A percentile compares a stretch with the other conserved stretches of the same genome.
phyloP scores from a whole-genome alignment of 2,329 filamentous ascomycete genomes.

The Xylaria sp. region DNA sequence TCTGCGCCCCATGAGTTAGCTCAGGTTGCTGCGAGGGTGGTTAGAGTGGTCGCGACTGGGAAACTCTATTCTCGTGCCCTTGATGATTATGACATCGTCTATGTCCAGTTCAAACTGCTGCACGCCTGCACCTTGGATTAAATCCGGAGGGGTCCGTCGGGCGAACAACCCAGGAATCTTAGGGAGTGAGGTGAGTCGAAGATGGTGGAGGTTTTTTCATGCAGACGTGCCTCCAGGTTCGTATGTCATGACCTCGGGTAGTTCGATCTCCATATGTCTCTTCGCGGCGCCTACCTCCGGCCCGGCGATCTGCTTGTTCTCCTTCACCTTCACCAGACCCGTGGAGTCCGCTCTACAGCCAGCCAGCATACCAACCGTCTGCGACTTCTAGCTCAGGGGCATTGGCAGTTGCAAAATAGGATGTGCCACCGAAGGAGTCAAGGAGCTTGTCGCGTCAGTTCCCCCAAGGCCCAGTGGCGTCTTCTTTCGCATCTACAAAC shows the following conservation, averaged over 20 bases:
- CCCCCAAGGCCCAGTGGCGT: slow-evolving; percentile 21
- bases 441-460: slow-evolving; percentile 23
- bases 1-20: neutral
- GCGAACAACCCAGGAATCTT: slow-evolving; percentile 26
- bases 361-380: slow-evolving; percentile 17
- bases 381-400: slow-evolving; percentile 16
- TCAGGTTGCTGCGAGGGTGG: neutral
- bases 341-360: slow-evolving; percentile 12
- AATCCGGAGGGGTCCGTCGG: slow-evolving; percentile 23
- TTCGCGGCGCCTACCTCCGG: slow-evolving; percentile 23
- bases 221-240: slow-evolving; percentile 25
- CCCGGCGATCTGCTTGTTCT: slow-evolving; percentile 20
- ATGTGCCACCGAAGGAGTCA: neutral
- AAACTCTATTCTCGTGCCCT: slow-evolving; percentile 26
- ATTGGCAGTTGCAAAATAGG: neutral
- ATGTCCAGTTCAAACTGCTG: slow-evolving; percentile 19
- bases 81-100: slow-evolving; percentile 22
- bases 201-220: no score
- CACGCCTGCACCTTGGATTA: slow-evolving; percentile 7
- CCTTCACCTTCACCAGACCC: slow-evolving; percentile 10
- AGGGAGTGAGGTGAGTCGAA: neutral
- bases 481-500: slow-evolving; percentile 24
- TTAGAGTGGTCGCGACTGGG: neutral
- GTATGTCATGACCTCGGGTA: slow-evolving; percentile 22
- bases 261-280: slow-evolving; percentile 22